Evolutionary conservation across 306 rosid genomes (phyloP), one percentile per base, ranked within the genome.

Genomic region (Cucumis cinereus): DNA sequence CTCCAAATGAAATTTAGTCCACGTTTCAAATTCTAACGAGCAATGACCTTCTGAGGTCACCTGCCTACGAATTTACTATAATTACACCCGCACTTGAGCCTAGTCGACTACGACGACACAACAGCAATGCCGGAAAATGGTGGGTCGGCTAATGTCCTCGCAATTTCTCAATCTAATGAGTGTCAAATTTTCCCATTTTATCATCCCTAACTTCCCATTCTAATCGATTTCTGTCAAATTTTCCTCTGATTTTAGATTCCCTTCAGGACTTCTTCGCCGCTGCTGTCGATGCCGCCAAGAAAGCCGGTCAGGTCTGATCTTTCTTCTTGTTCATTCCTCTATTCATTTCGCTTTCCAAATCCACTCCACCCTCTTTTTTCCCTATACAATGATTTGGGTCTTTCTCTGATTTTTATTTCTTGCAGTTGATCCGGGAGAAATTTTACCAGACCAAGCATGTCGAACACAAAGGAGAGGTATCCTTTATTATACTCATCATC

Each of bases 381-480:
- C 3, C 10, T 4, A 7, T 14, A 16, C 7, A 7, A 3, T 28
- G 3, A 61, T 61, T 16, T 26, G 15, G 73, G 47, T 5, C 40
- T 75, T 45, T 24, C 10, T 57, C 53, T 40, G 66, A 15, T 60
- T 43, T 59, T 40, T 1, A 20, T 35, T 60, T 61, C 22, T 61
- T 83, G 76, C 85, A 92, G 99, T 53, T 86, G 62, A 94, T 94
- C 82, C 90, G 89, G 2, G 78, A 87, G 71, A 92, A 89, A 3
- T 94, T 94, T 90, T 88, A 88, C 77, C 80, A 84, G 72, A 87
- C 82, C 79, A 94, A 92, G 78, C 84, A 87, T 72, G 89, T 94
- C 10, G 96, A 89, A 84, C 91, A 92, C 77, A 94, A 94, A 84
- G 96, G 99, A 84, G 82, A 73, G 92, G 98, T 91, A 67, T 62